phyloP scores from a whole-genome alignment of 2,329 filamentous ascomycete species.

The Ascochyta pisi region DNA sequence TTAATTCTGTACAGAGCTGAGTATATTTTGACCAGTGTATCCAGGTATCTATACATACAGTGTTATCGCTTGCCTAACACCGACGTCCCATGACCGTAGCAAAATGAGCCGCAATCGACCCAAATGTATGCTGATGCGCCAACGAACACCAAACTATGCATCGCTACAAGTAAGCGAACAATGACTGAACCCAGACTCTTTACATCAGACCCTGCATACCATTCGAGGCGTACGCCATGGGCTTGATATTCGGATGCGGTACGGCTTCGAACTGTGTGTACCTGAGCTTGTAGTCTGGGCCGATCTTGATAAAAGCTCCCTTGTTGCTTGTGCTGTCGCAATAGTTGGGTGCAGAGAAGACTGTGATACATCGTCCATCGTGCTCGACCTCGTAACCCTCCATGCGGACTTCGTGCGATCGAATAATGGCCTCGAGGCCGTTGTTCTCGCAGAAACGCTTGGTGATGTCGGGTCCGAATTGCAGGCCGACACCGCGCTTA shows the following conservation, averaged over 20 bases:
- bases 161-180: slow-evolving; percentile 37
- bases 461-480: slow-evolving; percentile 96
- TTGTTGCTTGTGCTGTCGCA: slow-evolving; percentile 98
- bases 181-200: slow-evolving; percentile 10
- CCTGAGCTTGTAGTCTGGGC: slow-evolving; percentile 86
- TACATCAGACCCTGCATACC: slow-evolving; percentile 80
- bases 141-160: slow-evolving; percentile 48
- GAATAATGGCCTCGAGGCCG: slow-evolving; percentile 90
- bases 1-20: slow-evolving; percentile 7
- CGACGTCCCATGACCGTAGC: slow-evolving; percentile 2
- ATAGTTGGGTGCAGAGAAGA: slow-evolving; percentile 97
- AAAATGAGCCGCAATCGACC: slow-evolving; percentile 25
- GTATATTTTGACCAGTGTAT: slow-evolving; percentile 12
- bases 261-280: slow-evolving; percentile 97
- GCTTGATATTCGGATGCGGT: slow-evolving; percentile 91
- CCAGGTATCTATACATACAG: slow-evolving; percentile 15
- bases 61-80: slow-evolving; percentile 10
- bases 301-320: slow-evolving; percentile 97
- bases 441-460: slow-evolving; percentile 97
- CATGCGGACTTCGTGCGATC: slow-evolving; percentile 98
- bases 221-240: slow-evolving; percentile 88
- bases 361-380: slow-evolving; percentile 94
- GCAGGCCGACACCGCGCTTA: slow-evolving; percentile 94
- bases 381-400: slow-evolving; percentile 99
- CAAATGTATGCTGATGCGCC: slow-evolving; percentile 41